Evolutionary conservation across 1,139 yeast species (phyloP), one percentile per base, ranked within the genome.

Genomic region (Chernovozyma sophiae-reginae): DNA sequence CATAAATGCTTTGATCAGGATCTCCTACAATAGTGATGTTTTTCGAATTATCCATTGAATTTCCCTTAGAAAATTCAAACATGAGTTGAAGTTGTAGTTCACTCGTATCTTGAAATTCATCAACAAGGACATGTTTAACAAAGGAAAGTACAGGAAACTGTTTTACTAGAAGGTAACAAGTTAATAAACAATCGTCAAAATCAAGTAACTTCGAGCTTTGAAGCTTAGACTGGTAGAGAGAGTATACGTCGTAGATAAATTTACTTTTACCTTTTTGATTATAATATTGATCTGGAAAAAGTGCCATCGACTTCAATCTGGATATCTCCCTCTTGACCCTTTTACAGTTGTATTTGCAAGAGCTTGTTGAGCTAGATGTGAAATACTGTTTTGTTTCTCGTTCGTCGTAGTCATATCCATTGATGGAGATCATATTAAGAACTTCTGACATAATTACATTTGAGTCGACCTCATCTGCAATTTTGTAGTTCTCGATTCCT

Each of bases 41-140:
- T 20, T 49, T 38, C 1, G 50, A 32, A 41, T 61, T 58, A 8
- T 16, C 8, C 8, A 12, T 26, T 12, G 8, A 8, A 7, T 6
- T 11, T 6, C 29, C 29, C 14, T 60, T 55, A 0, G 86, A 79
- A 45, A 90, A 71, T 16, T 68, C 63, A 43, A 72, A 74, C 70
- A 86, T 74, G 33, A 92, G 63, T 37, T 77, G 74, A 42, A 87
- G 65, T 53, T 92, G 97, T 17, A 86, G 70, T 22, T 69, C 69
- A 48, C 86, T 87, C 0, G 97, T 89, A 51, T 92, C 98, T 60
- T 92, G 98, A 49, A 86, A 92, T 56, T 92, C 98, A 58, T 92
- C 98, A 3, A 92, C 87, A 17, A 92, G 65, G 0, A 89, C 90
- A 48, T 86, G 92, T 43, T 76, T 65, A 6, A 85, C 63, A 37